Evolutionary conservation across 2,329 filamentous ascomycete genomes (phyloP), one percentile per base, ranked within the genome.

Genomic region (Drechmeria coniospora): DNA sequence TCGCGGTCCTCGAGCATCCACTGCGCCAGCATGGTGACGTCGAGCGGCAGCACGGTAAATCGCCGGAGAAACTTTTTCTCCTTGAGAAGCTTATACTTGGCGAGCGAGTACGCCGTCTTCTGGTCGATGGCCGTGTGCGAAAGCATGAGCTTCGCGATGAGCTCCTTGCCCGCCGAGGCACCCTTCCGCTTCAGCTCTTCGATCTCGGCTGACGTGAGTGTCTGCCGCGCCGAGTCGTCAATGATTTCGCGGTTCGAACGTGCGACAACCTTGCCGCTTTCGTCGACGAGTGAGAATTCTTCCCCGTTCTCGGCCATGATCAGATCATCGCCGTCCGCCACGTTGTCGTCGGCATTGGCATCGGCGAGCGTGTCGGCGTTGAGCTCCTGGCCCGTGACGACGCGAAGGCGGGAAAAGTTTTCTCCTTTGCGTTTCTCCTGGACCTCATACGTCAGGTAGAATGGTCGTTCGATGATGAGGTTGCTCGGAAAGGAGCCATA

Each of bases 21-120:
- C 39, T 83, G 70, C 13, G 74, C 73, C 35, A 95, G 59, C 37
- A 73, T 65, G 1, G 74, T 65, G 10, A 92, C 73, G 45, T 94
- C 84, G 40, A 95, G 57, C 1, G 87, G 87, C 28, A 92, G 52
- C 2, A 90, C 71, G 0, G 79, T 82, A 45, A 98, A 95, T 9
- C 84, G 67, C 43, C 79, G 76, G 37, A 95, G 68, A 49, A 92
- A 95, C 54, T 98, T 98, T 49, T 77, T 86, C 37, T 81, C 79
- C 59, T 98, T 98, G 25, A 92, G 65, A 12, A 95, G 61, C 45
- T 90, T 93, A 55, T 98, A 98, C 53, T 98, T 98, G 23, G 87
- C 86, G 32, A 94, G 61, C 3, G 84, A 92, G 46, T 92, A 98
- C 1, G 74, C 67, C 0, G 90, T 95, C 63, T 98, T 98, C 57